phyloP scores from a whole-genome alignment of 2,329 filamentous ascomycete genomes.

The Grosmannia serpens region DNA sequence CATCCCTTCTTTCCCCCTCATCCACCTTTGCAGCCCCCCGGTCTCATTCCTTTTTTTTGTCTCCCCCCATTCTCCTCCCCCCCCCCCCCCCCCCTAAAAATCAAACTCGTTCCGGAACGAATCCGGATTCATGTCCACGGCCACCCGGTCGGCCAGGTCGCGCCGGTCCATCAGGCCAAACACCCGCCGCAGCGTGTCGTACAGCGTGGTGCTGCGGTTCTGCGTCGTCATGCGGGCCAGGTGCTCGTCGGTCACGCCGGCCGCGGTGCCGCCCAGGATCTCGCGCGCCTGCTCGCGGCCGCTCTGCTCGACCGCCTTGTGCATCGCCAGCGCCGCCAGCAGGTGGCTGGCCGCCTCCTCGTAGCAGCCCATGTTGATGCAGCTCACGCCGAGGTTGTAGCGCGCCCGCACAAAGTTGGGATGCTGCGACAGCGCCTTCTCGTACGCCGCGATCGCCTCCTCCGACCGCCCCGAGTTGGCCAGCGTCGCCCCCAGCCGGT shows the following conservation, averaged over 20 bases:
- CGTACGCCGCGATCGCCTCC: slow-evolving; percentile 94
- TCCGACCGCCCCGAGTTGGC: slow-evolving; percentile 89
- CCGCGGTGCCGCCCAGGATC: slow-evolving; percentile 53
- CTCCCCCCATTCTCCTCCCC: background rate
- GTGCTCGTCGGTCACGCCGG: slow-evolving; percentile 49
- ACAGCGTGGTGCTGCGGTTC: slow-evolving; percentile 93
- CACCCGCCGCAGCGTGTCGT: slow-evolving; percentile 88
- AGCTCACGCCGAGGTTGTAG: slow-evolving; percentile 92
- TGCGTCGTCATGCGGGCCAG: slow-evolving; percentile 83
- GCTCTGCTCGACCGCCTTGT: slow-evolving; percentile 81
- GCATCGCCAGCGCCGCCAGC: slow-evolving; percentile 85
- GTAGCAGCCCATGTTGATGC: slow-evolving; percentile 95
- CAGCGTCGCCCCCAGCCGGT: slow-evolving; percentile 87
- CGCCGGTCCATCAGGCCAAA: slow-evolving; percentile 90
- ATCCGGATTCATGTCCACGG: slow-evolving; percentile 82
- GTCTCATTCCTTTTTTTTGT: background rate
- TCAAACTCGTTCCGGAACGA: slow-evolving; percentile 85
- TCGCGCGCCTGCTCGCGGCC: slow-evolving; percentile 75
- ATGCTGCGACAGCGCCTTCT: slow-evolving; percentile 77
- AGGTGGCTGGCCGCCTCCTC: slow-evolving; percentile 88
- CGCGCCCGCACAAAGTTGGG: slow-evolving; percentile 95
- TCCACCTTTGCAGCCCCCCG: too few relatives aligned
- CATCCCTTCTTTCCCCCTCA: too few relatives aligned
- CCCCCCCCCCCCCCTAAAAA: slow-evolving; percentile 36
- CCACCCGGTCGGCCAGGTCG: slow-evolving; percentile 79